Conservation (phyloP, 1,284 basidiomycete species). For the Austroboletus niveus region DNA sequence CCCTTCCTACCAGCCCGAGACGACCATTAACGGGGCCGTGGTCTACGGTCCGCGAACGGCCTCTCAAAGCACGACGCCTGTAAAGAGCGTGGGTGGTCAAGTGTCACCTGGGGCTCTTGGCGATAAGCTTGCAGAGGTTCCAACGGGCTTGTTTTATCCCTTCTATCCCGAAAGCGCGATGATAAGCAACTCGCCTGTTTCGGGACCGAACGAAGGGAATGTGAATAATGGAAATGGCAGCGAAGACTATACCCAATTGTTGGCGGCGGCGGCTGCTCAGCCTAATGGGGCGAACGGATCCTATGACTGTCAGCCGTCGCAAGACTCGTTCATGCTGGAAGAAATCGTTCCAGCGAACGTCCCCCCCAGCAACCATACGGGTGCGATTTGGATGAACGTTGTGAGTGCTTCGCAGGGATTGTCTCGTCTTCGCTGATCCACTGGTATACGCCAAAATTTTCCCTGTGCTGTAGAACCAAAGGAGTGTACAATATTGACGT, state of each 20-base stretch:
- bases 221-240: conserved; percentile 21
- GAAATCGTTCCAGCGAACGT: conserved; percentile 48
- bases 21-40: conserved; percentile 17
- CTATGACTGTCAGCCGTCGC: conserved; percentile 52
- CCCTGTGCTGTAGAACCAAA: conserved; percentile 24
- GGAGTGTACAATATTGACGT: conserved; percentile 26
- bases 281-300: conserved; percentile 38
- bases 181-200: conserved; percentile 14
- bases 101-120: conserved; percentile 25
- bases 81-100: conserved; percentile 24
- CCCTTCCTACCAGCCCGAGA: conserved; percentile 20
- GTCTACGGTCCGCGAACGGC: conserved; percentile 37
- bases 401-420: conserved; percentile 30
- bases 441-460: conserved; percentile 10
- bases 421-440: conserved; percentile 33
- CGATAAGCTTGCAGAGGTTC: conserved; percentile 58
- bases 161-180: conserved; percentile 62
- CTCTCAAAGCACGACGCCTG: conserved; percentile 33
- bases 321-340: conserved; percentile 64
- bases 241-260: conserved; percentile 49
- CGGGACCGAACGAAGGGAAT: conserved; percentile 18
- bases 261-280: conserved; percentile 54
- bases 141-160: conserved; percentile 67
- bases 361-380: conserved; percentile 28
- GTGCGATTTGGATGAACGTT: conserved; percentile 43